Evolutionary conservation across 495 filamentous ascomycete species (phyloP).

Genomic region (Astrocystis sublimbata): DNA sequence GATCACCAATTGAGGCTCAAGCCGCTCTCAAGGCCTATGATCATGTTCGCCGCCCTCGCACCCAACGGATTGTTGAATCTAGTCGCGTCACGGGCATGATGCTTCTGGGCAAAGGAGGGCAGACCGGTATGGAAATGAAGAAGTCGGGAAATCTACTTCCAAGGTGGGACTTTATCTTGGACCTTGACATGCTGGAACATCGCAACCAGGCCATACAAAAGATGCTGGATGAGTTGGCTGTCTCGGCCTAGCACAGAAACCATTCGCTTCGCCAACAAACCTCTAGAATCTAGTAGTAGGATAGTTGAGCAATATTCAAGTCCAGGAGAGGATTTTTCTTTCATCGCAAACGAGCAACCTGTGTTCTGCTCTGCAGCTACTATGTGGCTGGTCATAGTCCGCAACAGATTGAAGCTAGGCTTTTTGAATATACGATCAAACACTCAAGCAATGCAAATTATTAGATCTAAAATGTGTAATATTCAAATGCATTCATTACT

Average conservation of each 20-base stretch:
- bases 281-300: too few relatives aligned
- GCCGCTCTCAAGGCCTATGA: slow-evolving; percentile 26
- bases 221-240: slow-evolving; percentile 21
- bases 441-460: too few relatives aligned
- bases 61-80: slow-evolving; percentile 26
- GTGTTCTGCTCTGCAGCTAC: too few relatives aligned
- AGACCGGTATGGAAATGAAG: slow-evolving; percentile 16
- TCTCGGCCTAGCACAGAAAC: background rate
- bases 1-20: slow-evolving; percentile 15
- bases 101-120: slow-evolving; percentile 3
- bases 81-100: slow-evolving; percentile 36
- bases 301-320: too few relatives aligned
- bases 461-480: too few relatives aligned
- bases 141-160: slow-evolving; percentile 7
- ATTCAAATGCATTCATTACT: too few relatives aligned
- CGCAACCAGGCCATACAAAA: slow-evolving; percentile 23
- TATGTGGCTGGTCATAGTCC: too few relatives aligned
- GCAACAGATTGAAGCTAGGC: too few relatives aligned
- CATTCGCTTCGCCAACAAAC: background rate
- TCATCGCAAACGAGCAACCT: too few relatives aligned
- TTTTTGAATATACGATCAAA: too few relatives aligned
- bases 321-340: too few relatives aligned
- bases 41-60: slow-evolving; percentile 22
- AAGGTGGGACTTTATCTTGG: slow-evolving; percentile 29
- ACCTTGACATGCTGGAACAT: slow-evolving; percentile 26